Evolutionary conservation across 1,139 yeast species (phyloP).

Genomic region (Suhomyces kunorum): DNA sequence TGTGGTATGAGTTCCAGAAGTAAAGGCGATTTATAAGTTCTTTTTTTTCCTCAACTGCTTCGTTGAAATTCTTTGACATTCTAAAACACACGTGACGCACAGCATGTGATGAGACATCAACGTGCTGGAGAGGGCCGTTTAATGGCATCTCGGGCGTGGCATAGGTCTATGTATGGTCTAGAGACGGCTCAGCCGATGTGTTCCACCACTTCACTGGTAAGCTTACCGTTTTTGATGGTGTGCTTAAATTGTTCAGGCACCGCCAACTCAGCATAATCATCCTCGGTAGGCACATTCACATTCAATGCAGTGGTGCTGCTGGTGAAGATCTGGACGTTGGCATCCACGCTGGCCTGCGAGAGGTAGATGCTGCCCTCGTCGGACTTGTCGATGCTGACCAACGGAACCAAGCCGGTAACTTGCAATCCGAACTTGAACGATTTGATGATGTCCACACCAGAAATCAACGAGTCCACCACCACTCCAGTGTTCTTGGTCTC

Average conservation of each 20-base stretch:
- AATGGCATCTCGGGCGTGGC: not conserved
- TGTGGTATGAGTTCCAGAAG: slow-evolving; percentile 2
- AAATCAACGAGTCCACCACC: slow-evolving; percentile 79
- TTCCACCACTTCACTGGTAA: slow-evolving; percentile 47
- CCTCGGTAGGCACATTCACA: slow-evolving; percentile 72
- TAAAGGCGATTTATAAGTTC: slow-evolving; percentile 7
- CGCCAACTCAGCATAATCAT: slow-evolving; percentile 70
- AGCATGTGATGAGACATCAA: slow-evolving; percentile 7
- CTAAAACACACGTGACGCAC: slow-evolving; percentile 10
- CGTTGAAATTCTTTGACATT: slow-evolving; percentile 14
- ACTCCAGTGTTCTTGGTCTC: slow-evolving; percentile 73
- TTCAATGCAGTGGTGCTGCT: slow-evolving; percentile 85
- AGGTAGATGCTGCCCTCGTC: slow-evolving; percentile 84
- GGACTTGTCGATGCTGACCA: slow-evolving; percentile 83
- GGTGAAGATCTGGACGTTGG: slow-evolving; percentile 69
- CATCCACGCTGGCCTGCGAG: slow-evolving; percentile 64
- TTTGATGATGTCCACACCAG: slow-evolving; percentile 87
- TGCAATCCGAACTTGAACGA: slow-evolving; percentile 82
- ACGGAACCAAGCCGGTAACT: slow-evolving; percentile 75
- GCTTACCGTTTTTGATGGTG: slow-evolving; percentile 41
- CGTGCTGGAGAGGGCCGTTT: not conserved
- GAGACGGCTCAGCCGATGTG: slow-evolving; percentile 39
- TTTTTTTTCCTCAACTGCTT: slow-evolving; percentile 8
- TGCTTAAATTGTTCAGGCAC: slow-evolving; percentile 90
- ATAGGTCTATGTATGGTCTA: slow-evolving; percentile 1